Evolutionary conservation across 352 stramenopile genomes (phyloP).

Genomic region (Pythium angustatum): DNA sequence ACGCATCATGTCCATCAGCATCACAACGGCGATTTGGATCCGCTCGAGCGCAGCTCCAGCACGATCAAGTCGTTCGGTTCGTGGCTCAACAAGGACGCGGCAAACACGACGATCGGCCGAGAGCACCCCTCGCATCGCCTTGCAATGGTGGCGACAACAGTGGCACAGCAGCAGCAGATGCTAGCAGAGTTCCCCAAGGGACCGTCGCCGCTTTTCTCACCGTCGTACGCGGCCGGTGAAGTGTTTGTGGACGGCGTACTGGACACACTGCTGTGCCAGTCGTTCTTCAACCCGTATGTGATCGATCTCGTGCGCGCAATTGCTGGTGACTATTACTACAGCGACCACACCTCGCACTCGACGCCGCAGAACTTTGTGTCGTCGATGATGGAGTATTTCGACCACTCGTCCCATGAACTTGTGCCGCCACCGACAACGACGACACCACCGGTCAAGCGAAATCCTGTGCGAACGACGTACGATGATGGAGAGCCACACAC

Average conservation of each 20-base stretch:
- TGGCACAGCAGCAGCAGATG: slow-evolving; percentile 22
- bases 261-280: slow-evolving; percentile 66
- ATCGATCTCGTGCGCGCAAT: slow-evolving; percentile 59
- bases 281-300: slow-evolving; percentile 75
- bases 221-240: slow-evolving; percentile 54
- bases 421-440: background rate
- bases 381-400: slow-evolving; percentile 38
- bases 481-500: background rate
- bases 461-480: background rate
- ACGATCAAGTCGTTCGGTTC: slow-evolving; percentile 10
- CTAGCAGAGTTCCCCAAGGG: slow-evolving; percentile 30
- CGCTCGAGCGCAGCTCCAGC: slow-evolving; percentile 9
- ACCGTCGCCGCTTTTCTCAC: slow-evolving; percentile 38
- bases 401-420: slow-evolving; percentile 11
- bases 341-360: slow-evolving; percentile 36
- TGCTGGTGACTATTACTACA: slow-evolving; percentile 44
- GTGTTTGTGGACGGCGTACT: slow-evolving; percentile 64
- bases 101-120: slow-evolving; percentile 18
- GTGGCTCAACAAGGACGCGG: slow-evolving; percentile 19
- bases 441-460: background rate
- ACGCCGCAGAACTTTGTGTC: slow-evolving; percentile 31
- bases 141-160: slow-evolving; percentile 1
- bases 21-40: slow-evolving; percentile 20
- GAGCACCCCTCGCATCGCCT: slow-evolving; percentile 13
- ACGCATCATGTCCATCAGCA: slow-evolving; percentile 14